A percentile compares a stretch with the other conserved stretches of the same genome.
These are phyloP conservation scores for Spinellus fusiger DNA, from an alignment of 192 early-diverging fungal species.

Conservation along the genomic window DNA sequence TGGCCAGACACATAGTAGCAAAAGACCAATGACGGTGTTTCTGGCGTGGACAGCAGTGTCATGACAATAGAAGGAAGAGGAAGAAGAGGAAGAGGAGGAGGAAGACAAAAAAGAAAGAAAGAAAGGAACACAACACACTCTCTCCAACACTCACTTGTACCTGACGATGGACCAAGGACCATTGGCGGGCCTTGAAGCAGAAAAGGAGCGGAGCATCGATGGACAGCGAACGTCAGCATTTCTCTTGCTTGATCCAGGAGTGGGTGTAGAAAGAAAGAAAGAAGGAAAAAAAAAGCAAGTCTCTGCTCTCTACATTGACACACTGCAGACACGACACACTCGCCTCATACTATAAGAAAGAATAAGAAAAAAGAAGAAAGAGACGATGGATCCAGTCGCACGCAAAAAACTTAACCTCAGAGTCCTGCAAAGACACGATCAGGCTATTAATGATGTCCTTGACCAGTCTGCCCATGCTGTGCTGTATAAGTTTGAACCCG, in stretches of 20 bases:
- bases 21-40: slow-evolving; percentile 35
- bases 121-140: too few relatives aligned
- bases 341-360: neutral
- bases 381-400: slow-evolving; percentile 56
- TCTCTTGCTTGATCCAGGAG: too few relatives aligned
- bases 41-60: slow-evolving; percentile 14
- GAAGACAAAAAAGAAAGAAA: too few relatives aligned
- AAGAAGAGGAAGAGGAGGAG: slow-evolving; percentile 38
- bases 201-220: too few relatives aligned
- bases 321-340: neutral
- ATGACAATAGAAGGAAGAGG: slow-evolving; percentile 3
- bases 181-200: too few relatives aligned
- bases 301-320: neutral
- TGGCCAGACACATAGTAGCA: slow-evolving; percentile 56
- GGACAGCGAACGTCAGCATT: too few relatives aligned
- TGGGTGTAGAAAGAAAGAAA: too few relatives aligned
- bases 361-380: neutral
- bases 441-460: slow-evolving; percentile 67
- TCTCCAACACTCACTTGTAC: too few relatives aligned
- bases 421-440: slow-evolving; percentile 80
- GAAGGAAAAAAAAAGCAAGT: too few relatives aligned
- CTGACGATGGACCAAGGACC: too few relatives aligned
- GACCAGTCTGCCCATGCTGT: slow-evolving; percentile 84
- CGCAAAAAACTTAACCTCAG: slow-evolving; percentile 72
- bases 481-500: slow-evolving; percentile 81